Percentiles rank a stretch among this genome's conserved stretches.
Conservation (phyloP, 352 stramenopile genomes). For the Pythium phragmiticola region DNA sequence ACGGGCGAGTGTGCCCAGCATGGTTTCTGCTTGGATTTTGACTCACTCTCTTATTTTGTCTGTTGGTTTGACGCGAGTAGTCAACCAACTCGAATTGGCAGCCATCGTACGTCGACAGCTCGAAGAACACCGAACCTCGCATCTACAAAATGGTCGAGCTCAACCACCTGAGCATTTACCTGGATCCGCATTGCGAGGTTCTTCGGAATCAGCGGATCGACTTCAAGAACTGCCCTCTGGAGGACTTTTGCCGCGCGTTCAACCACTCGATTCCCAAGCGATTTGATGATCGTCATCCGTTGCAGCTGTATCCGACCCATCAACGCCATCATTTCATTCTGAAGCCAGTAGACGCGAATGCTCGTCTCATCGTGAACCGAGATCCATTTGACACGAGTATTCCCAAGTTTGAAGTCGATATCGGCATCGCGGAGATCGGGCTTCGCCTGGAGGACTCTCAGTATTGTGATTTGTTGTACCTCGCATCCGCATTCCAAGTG, state of each 20-base stretch:
- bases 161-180: conserved; percentile 86
- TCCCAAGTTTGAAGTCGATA: conserved; percentile 80
- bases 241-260: conserved; percentile 78
- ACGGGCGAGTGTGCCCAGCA: neutral
- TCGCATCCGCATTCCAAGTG: conserved; percentile 67
- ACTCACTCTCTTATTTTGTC: neutral
- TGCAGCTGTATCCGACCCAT: conserved; percentile 69
- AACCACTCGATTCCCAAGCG: conserved; percentile 80
- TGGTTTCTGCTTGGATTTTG: neutral
- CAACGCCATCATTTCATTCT: conserved; percentile 85
- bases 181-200: conserved; percentile 78
- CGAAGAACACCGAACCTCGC: conserved; percentile 76
- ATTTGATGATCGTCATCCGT: conserved; percentile 70
- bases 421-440: conserved; percentile 75
- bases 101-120: conserved; percentile 76
- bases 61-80: conserved; percentile 26
- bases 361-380: conserved; percentile 79
- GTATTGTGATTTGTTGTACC: conserved; percentile 85
- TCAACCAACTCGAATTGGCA: conserved; percentile 89
- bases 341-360: conserved; percentile 79
- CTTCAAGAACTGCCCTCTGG: conserved; percentile 67
- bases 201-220: conserved; percentile 52
- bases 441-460: conserved; percentile 85
- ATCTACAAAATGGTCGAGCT: conserved; percentile 90
- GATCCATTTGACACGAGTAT: conserved; percentile 74